Conservation (phyloP, 1,284 basidiomycete species). For the Microbotryum saponariae region DNA sequence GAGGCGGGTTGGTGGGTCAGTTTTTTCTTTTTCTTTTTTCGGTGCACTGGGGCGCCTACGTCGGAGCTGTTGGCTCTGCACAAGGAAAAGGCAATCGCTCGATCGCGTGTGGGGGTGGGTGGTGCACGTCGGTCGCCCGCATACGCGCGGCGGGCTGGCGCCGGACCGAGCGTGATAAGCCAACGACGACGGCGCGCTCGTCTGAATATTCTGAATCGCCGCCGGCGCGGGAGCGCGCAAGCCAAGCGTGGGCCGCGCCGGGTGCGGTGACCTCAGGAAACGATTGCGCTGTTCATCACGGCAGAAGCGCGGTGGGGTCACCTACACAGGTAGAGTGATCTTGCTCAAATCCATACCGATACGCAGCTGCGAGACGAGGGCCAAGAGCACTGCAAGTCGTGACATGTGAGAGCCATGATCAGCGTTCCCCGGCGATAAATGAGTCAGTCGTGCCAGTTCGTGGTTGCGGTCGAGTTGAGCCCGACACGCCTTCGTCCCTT, state of each 20-base stretch:
- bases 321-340: conserved; percentile 40
- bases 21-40: background rate
- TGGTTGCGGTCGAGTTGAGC: too few species aligned
- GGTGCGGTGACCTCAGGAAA: background rate
- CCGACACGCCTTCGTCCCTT: too few species aligned
- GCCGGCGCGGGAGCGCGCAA: too few species aligned
- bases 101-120: conserved; percentile 4
- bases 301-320: background rate
- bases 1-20: background rate
- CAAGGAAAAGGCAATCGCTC: background rate
- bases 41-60: background rate
- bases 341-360: conserved; percentile 89
- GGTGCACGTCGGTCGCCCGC: too few species aligned
- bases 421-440: too few species aligned
- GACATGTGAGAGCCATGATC: too few species aligned
- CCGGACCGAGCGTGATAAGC: background rate
- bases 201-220: too few species aligned
- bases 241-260: background rate
- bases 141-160: too few species aligned
- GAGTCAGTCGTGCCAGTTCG: too few species aligned
- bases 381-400: conserved; percentile 37
- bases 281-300: too few species aligned
- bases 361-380: conserved; percentile 75
- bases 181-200: too few species aligned
- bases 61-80: background rate